Evolutionary conservation across 345 rosid species (phyloP).

Genomic region (Pugionium dolabratum): DNA sequence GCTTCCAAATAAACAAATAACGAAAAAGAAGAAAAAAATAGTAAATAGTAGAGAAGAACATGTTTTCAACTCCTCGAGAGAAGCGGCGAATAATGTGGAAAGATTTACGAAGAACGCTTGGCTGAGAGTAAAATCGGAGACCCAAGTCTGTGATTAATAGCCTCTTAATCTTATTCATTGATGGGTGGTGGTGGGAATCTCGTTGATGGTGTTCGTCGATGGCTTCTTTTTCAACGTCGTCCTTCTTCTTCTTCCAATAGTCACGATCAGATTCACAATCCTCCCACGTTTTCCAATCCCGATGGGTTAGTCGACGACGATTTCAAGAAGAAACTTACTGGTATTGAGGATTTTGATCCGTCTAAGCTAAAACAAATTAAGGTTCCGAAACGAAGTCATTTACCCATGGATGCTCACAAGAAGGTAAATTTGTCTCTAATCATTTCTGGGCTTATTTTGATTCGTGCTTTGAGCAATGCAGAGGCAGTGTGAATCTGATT

Average conservation of each 20-base stretch:
- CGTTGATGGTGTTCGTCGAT: constrained; percentile 83
- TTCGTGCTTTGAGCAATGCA: neutral
- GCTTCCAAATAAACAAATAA: no score
- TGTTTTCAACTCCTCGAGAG: constrained; percentile 3
- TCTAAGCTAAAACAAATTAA: constrained; percentile 49
- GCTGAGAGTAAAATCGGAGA: constrained; percentile 34
- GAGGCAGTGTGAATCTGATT: neutral
- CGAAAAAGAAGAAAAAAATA: neutral
- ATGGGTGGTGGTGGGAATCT: constrained; percentile 73
- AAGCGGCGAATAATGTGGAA: constrained; percentile 39
- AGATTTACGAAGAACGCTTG: constrained; percentile 36
- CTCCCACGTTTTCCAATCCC: no score
- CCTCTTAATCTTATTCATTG: neutral
- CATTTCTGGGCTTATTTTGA: neutral
- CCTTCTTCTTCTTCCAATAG: constrained; percentile 39
- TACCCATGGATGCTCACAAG: constrained; percentile 64
- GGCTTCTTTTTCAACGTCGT: constrained; percentile 60
- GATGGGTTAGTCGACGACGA: no score
- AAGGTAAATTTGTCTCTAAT: constrained; percentile 50
- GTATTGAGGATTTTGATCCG: constrained; percentile 46
- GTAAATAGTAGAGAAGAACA: neutral
- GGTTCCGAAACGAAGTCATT: constrained; percentile 56
- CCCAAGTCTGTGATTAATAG: neutral
- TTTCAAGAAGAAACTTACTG: neutral
- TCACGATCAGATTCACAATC: constrained; percentile 22